Percentiles rank a stretch among this genome's conserved stretches.
Conservation (phyloP, 179 eudicot species). For the Sideroxylon spinosum region DNA sequence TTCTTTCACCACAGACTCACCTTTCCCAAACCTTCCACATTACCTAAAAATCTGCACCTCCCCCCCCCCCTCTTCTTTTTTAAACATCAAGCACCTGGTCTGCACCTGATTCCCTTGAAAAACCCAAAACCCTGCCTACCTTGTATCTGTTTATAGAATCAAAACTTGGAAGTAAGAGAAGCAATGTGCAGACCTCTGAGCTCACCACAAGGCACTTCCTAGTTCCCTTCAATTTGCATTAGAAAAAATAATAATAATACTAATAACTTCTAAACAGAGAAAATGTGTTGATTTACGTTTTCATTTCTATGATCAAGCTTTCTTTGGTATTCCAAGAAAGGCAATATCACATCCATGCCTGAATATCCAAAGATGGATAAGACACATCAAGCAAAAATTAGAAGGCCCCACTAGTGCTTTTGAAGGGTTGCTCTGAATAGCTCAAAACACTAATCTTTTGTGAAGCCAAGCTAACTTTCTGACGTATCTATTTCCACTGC, state of each 20-base stretch:
- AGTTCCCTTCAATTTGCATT: conserved; percentile 12
- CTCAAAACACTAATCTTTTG: background rate
- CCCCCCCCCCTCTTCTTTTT: too few species aligned
- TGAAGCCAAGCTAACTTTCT: conserved; percentile 1
- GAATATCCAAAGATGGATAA: conserved; percentile 3
- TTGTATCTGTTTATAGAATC: conserved; percentile 34
- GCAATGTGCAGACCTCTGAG: conserved; percentile 74
- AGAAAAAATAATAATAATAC: background rate
- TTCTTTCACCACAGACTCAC: conserved; percentile 18
- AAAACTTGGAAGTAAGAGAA: conserved; percentile 66
- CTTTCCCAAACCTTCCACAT: conserved; percentile 17
- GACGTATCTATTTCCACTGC: background rate
- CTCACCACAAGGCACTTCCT: conserved; percentile 66
- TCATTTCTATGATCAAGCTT: background rate
- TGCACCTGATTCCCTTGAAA: conserved; percentile 60
- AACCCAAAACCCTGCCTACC: conserved; percentile 30
- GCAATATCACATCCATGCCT: background rate
- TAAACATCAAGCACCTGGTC: conserved; percentile 26
- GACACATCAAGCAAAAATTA: background rate
- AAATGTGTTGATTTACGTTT: background rate
- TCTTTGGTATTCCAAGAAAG: conserved; percentile 16
- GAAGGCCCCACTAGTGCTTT: background rate
- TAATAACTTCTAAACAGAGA: background rate
- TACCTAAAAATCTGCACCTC: conserved; percentile 18
- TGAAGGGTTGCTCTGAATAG: too few species aligned